phyloP scores from a whole-genome alignment of 768 basidiomycete species.

The Lyophyllum shimeji region DNA sequence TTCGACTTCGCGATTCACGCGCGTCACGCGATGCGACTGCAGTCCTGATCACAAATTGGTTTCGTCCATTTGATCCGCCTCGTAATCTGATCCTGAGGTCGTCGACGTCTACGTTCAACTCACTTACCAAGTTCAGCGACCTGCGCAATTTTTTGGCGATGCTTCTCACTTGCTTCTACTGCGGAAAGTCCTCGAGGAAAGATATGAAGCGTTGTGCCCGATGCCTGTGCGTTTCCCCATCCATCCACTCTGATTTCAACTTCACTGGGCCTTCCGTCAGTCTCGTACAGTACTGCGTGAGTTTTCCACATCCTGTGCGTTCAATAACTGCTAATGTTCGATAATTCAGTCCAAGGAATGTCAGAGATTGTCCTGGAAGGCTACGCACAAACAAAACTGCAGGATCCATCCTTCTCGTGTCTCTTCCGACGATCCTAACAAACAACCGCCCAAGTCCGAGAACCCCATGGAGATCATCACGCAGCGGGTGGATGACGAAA shows the following conservation, averaged over 20 bases:
- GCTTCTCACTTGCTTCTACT: constrained; percentile 9
- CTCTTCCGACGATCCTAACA: constrained; percentile 3
- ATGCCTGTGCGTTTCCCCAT: constrained; percentile 5
- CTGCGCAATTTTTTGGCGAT: background rate
- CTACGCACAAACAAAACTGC: constrained; percentile 13
- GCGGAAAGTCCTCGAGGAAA: constrained; percentile 7
- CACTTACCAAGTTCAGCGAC: too few species aligned
- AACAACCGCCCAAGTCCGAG: constrained; percentile 1
- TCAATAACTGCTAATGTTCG: background rate
- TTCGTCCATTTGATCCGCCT: too few species aligned
- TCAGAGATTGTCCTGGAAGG: constrained; percentile 16
- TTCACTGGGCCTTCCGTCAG: background rate
- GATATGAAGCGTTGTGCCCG: constrained; percentile 12
- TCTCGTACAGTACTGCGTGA: constrained; percentile 13
- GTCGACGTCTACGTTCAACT: too few species aligned
- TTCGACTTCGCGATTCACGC: too few species aligned
- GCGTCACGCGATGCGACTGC: too few species aligned
- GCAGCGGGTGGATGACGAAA: constrained; percentile 12
- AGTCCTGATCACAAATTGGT: too few species aligned
- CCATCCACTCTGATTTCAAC: background rate
- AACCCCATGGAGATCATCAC: constrained; percentile 7
- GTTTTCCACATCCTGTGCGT: background rate
- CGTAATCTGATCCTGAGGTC: too few species aligned
- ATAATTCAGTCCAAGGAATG: constrained; percentile 14
- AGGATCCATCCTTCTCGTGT: constrained; percentile 9